Conservation (phyloP, 2,329 filamentous ascomycete species). For the Gaeumannomyces tritici region DNA sequence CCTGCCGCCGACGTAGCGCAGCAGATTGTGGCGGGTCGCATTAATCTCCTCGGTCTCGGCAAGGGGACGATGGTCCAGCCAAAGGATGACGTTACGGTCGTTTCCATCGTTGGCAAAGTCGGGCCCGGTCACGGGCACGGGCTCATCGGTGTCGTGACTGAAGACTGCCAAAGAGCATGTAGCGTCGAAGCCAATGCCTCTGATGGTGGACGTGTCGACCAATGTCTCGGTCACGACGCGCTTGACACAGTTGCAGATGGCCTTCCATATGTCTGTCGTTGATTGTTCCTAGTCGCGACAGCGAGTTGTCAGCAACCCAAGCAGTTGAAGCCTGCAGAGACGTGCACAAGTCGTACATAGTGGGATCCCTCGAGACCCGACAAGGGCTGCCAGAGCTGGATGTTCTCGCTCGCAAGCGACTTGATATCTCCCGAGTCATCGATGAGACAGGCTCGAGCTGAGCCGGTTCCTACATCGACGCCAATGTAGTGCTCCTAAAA, state of each 20-base stretch:
- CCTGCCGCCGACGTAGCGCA: constrained; percentile 91
- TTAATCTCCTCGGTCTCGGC: constrained; percentile 93
- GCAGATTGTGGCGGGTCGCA: constrained; percentile 78
- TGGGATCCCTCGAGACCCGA: constrained; percentile 43
- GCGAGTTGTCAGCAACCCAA: neutral
- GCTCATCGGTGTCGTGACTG: constrained; percentile 78
- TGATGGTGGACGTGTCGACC: constrained; percentile 65
- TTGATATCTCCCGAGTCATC: constrained; percentile 84
- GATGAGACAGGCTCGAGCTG: constrained; percentile 91
- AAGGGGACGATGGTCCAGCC: constrained; percentile 91
- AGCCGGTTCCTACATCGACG: constrained; percentile 94
- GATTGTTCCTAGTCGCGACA: constrained; percentile 73
- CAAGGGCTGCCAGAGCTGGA: constrained; percentile 72
- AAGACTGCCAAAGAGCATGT: constrained; percentile 97
- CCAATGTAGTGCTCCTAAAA: constrained; percentile 59
- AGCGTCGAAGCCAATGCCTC: constrained; percentile 92
- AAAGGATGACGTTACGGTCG: constrained; percentile 91
- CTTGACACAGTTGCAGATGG: constrained; percentile 83
- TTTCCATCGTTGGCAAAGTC: constrained; percentile 71
- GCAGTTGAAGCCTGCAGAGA: no score
- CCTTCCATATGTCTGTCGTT: constrained; percentile 91
- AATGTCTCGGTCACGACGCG: constrained; percentile 73
- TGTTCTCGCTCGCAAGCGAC: constrained; percentile 62
- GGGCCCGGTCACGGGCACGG: constrained; percentile 80
- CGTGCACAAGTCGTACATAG: constrained; percentile 56